These are phyloP conservation scores for Neonectria faginata DNA, from an alignment of 2,329 filamentous ascomycete genomes.

Conservation along the genomic window DNA sequence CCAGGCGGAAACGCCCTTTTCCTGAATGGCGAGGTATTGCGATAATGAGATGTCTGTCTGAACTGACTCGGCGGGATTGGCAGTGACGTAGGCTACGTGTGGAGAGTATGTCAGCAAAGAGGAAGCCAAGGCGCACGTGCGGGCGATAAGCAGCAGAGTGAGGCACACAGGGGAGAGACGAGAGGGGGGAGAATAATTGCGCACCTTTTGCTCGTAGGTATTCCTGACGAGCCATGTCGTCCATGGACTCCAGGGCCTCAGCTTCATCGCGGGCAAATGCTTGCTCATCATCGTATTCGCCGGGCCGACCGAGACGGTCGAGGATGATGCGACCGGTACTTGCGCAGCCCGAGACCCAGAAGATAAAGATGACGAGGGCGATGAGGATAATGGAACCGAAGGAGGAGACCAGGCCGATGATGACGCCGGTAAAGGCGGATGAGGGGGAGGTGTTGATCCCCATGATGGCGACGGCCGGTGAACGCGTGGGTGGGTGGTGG, in stretches of 20 bases:
- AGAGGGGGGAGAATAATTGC: constrained; percentile 31
- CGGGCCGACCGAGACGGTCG: constrained; percentile 91
- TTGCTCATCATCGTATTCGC: constrained; percentile 98
- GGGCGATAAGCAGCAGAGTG: constrained; percentile 12
- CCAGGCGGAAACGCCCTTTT: constrained; percentile 99
- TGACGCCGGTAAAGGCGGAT: constrained; percentile 76
- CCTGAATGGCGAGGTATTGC: constrained; percentile 97
- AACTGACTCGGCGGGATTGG: constrained; percentile 92
- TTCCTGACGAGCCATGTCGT: constrained; percentile 88
- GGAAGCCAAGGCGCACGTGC: constrained; percentile 12
- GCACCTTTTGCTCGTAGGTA: constrained; percentile 95
- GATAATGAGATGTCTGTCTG: constrained; percentile 98
- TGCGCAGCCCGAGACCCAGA: constrained; percentile 78
- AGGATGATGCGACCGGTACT: constrained; percentile 88
- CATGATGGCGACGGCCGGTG: constrained; percentile 43
- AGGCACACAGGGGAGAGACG: not conserved
- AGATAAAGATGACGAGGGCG: constrained; percentile 89
- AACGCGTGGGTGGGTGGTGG: constrained; percentile 8
- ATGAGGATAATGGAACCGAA: constrained; percentile 92
- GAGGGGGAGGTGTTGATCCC: constrained; percentile 50
- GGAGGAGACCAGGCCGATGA: constrained; percentile 94
- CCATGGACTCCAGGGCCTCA: constrained; percentile 94
- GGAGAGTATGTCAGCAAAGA: constrained; percentile 31
- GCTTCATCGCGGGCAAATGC: constrained; percentile 94
- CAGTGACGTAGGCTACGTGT: constrained; percentile 86